phyloP scores from a whole-genome alignment of 2,329 filamentous ascomycete genomes.

The Cladobotryum protrusum region DNA sequence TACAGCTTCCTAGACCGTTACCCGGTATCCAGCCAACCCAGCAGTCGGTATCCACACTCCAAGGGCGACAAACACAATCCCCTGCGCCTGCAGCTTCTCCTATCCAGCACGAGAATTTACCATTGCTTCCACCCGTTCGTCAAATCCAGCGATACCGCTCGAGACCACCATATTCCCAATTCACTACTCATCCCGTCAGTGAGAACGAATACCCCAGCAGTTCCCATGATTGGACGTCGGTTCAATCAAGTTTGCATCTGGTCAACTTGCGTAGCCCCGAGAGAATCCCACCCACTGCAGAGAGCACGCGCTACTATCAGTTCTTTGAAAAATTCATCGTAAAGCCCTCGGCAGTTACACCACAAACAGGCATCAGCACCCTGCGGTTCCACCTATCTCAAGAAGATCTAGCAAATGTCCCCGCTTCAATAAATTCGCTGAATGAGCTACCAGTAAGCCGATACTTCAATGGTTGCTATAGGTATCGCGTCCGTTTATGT shows the following conservation, averaged over 20 bases:
- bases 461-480: conserved; percentile 47
- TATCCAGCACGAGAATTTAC: neutral
- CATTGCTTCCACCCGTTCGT: neutral
- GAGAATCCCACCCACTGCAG: conserved; percentile 26
- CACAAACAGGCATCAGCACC: conserved; percentile 32
- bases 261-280: conserved; percentile 42
- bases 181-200: neutral
- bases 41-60: no score
- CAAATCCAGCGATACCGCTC: neutral
- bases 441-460: conserved; percentile 30
- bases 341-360: conserved; percentile 35
- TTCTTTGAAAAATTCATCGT: conserved; percentile 47
- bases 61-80: neutral
- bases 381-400: conserved; percentile 42
- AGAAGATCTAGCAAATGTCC: conserved; percentile 30
- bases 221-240: conserved; percentile 35
- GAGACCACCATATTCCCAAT: neutral
- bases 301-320: conserved; percentile 46
- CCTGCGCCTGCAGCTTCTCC: neutral
- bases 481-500: conserved; percentile 66
- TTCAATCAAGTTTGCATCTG: conserved; percentile 41
- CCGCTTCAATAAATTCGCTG: conserved; percentile 20
- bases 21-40: no score
- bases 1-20: neutral
- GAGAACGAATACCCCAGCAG: conserved; percentile 35